Evolutionary conservation across 306 rosid species (phyloP).

Genomic region (Lagenaria siceraria): DNA sequence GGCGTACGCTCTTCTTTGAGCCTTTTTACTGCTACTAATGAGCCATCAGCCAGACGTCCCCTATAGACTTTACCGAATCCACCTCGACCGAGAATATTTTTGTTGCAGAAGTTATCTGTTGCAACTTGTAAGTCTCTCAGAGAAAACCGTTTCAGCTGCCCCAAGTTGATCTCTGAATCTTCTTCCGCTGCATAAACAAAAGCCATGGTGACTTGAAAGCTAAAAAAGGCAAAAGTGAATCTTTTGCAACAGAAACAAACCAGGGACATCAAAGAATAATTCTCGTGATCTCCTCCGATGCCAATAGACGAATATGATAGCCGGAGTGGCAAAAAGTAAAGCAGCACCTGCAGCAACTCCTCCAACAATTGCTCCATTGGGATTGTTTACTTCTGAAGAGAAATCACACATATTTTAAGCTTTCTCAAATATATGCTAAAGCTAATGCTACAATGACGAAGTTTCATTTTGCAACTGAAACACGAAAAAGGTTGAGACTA

Average conservation of each 20-base stretch:
- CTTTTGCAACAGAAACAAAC: neutral
- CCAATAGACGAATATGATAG: constrained; percentile 10
- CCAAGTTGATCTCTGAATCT: constrained; percentile 9
- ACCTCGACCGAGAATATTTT: constrained; percentile 16
- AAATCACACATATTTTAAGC: neutral
- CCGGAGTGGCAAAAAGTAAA: constrained; percentile 14
- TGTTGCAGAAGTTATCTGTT: constrained; percentile 14
- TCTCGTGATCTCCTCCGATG: constrained; percentile 8
- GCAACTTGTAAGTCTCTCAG: constrained; percentile 15
- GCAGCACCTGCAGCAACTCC: constrained; percentile 18
- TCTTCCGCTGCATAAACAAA: constrained; percentile 10
- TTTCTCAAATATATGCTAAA: neutral
- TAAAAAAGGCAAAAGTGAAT: neutral
- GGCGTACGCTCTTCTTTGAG: constrained; percentile 18
- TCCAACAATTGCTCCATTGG: constrained; percentile 15
- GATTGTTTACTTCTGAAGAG: constrained; percentile 5
- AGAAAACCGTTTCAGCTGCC: constrained; percentile 14
- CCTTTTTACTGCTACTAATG: constrained; percentile 16
- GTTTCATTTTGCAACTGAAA: neutral
- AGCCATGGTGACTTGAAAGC: neutral
- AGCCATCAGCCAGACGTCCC: constrained; percentile 12
- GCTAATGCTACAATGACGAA: neutral
- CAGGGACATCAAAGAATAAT: constrained; percentile 10
- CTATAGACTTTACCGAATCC: constrained; percentile 15
- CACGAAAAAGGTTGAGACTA: neutral